Conservation (phyloP, 257 asterid species). For the Nicotiana tabacum region DNA sequence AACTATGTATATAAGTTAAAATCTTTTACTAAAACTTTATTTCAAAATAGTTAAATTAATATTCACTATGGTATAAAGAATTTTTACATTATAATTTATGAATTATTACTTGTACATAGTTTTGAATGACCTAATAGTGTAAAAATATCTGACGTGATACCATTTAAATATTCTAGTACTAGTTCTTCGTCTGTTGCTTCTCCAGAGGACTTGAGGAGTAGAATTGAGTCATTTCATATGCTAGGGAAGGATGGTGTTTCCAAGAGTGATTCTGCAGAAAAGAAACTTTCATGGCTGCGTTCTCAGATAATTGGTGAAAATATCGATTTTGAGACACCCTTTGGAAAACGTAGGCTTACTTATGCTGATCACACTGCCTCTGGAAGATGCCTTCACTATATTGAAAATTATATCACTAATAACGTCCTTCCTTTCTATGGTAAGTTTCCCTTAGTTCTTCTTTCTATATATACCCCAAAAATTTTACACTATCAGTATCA, state of each 20-base stretch:
- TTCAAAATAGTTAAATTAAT: no score
- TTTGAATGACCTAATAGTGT: no score
- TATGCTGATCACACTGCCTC: slow-evolving; percentile 65
- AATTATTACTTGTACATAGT: no score
- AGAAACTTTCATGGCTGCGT: background rate
- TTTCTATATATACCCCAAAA: no score
- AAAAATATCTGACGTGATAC: no score
- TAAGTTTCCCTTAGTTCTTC: background rate
- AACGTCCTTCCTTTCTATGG: slow-evolving; percentile 49
- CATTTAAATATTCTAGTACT: background rate
- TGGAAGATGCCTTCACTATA: slow-evolving; percentile 41
- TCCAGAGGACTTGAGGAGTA: background rate
- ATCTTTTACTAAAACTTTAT: no score
- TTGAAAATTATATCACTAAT: slow-evolving; percentile 34
- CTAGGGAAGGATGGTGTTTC: background rate
- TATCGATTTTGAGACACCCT: slow-evolving; percentile 35
- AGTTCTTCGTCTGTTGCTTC: background rate
- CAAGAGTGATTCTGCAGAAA: background rate
- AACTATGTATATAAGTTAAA: no score
- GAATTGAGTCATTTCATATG: background rate
- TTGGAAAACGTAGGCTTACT: slow-evolving; percentile 43
- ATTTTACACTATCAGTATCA: no score
- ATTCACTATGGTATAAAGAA: no score
- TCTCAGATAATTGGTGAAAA: slow-evolving; percentile 31
- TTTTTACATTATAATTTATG: no score